Conservation (phyloP, 2,329 filamentous ascomycete species). For the Cladosporium sp. region DNA sequence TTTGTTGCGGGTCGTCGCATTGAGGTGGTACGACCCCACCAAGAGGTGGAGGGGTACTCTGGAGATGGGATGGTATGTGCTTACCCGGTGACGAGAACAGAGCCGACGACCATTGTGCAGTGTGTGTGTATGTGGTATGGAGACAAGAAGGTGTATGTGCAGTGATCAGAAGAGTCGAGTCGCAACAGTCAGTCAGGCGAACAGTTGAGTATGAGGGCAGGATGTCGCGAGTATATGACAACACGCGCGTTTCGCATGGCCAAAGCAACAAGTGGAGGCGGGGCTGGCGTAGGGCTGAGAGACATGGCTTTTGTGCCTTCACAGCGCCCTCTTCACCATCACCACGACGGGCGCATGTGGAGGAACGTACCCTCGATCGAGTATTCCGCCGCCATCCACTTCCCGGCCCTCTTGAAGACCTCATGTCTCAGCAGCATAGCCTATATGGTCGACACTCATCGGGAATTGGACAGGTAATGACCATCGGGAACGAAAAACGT, state of each 20-base stretch:
- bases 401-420: slow-evolving; percentile 8
- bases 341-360: slow-evolving; percentile 14
- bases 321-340: neutral
- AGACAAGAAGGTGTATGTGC: neutral
- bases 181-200: neutral
- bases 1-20: slow-evolving; percentile 1
- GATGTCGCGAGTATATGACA: slow-evolving; percentile 6
- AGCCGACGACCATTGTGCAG: slow-evolving; percentile 26
- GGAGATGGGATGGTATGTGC: neutral
- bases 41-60: neutral
- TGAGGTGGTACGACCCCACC: neutral
- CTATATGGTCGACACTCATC: neutral
- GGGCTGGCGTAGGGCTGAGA: neutral
- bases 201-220: neutral
- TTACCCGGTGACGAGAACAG: slow-evolving; percentile 27
- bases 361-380: slow-evolving; percentile 3
- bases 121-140: neutral
- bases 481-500: neutral
- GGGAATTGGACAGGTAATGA: neutral
- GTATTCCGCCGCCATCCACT: slow-evolving; percentile 14
- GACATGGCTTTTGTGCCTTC: neutral
- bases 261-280: slow-evolving; percentile 1
- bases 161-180: neutral
- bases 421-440: neutral
- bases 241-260: slow-evolving; percentile 10